Conservation (phyloP, 1,284 basidiomycete species). For the Ceratobasidium sp. region DNA sequence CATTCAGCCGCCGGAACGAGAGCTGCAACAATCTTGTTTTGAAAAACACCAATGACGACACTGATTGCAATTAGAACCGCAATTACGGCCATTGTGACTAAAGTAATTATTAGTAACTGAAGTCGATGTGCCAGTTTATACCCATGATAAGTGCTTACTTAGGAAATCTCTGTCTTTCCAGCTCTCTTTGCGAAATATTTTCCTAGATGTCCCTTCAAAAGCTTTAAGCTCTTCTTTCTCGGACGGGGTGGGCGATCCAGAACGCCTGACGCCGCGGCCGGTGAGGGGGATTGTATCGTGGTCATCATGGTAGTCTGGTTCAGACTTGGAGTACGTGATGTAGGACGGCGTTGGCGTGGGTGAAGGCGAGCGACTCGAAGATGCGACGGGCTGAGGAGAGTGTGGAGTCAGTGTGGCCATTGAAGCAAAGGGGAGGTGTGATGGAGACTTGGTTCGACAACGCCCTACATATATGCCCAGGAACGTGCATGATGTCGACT, state of each 20-base stretch:
- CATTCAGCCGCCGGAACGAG: slow-evolving; percentile 34
- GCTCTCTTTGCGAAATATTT: slow-evolving; percentile 31
- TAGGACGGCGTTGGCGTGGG: neutral
- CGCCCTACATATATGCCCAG: slow-evolving; percentile 1
- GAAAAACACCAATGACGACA: slow-evolving; percentile 16
- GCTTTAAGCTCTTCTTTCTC: slow-evolving; percentile 37
- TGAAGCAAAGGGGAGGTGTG: neutral
- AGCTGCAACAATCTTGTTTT: slow-evolving; percentile 20
- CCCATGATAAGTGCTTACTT: slow-evolving; percentile 9
- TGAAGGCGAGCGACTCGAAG: slow-evolving; percentile 10
- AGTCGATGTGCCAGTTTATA: no score
- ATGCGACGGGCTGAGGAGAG: slow-evolving; percentile 7
- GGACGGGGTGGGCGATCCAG: slow-evolving; percentile 34
- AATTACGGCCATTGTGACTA: slow-evolving; percentile 25
- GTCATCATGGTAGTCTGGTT: slow-evolving; percentile 7
- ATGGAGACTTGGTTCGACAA: neutral
- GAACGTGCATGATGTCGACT: neutral
- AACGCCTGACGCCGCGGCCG: neutral
- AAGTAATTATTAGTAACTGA: neutral
- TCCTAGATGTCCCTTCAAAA: slow-evolving; percentile 13
- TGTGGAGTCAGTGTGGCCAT: slow-evolving; percentile 13
- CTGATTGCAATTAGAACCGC: slow-evolving; percentile 8
- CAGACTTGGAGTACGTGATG: slow-evolving; percentile 15
- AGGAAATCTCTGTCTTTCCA: slow-evolving; percentile 29
- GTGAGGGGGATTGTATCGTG: slow-evolving; percentile 13